A percentile compares a stretch with the other conserved stretches of the same genome.
Evolutionary conservation across 805 yeast species (phyloP).

Genomic region (Barnettozyma salicaria): DNA sequence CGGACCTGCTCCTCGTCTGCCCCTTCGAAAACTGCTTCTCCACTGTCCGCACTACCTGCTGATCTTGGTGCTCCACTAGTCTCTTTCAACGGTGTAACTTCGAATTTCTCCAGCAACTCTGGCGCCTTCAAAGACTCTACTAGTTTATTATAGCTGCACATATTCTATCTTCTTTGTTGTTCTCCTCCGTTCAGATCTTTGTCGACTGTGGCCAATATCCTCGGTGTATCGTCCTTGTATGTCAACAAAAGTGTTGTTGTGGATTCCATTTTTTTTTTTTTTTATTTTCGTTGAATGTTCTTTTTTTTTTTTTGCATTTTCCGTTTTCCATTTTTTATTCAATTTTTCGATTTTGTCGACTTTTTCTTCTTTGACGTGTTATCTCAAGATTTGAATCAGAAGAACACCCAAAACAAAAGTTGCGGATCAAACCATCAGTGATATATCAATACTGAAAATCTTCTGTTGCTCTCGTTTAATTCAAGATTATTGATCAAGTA

Average conservation of each 20-base stretch:
- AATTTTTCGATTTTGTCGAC: no score
- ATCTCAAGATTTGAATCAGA: no score
- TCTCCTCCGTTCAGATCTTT: not conserved
- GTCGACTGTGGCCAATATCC: no score
- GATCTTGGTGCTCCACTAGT: constrained; percentile 52
- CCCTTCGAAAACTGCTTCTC: constrained; percentile 59
- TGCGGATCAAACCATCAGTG: no score
- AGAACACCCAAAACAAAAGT: no score
- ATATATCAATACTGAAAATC: not conserved
- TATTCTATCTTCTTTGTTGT: not conserved
- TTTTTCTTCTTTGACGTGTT: no score
- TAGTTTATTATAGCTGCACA: constrained; percentile 38
- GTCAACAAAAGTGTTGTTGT: no score
- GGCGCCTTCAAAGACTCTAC: constrained; percentile 46
- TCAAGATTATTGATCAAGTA: constrained; percentile 1
- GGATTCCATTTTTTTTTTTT: no score
- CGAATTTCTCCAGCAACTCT: constrained; percentile 55
- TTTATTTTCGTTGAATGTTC: no score
- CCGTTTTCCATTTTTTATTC: no score
- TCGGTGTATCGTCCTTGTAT: no score
- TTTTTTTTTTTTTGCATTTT: no score
- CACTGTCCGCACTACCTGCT: constrained; percentile 27
- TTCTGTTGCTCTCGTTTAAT: not conserved
- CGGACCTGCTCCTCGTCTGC: constrained; percentile 92
- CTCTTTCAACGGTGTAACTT: constrained; percentile 54